These are phyloP conservation scores for Colletotrichum sp. DNA, from an alignment of 2,329 filamentous ascomycete species.

Conservation along the genomic window DNA sequence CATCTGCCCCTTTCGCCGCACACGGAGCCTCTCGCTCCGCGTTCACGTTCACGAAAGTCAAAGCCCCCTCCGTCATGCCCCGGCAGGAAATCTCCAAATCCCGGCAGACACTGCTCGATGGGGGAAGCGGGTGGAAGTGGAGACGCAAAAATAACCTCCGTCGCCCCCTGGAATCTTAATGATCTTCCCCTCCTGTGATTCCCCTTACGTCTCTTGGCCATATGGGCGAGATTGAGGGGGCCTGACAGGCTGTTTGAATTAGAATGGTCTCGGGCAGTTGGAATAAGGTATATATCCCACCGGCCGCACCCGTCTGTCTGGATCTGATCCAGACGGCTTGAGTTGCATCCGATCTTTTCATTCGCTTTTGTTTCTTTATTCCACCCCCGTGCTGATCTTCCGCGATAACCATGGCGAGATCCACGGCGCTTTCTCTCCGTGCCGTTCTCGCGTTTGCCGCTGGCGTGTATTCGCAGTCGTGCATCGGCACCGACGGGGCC, in stretches of 20 bases:
- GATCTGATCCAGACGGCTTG: background rate
- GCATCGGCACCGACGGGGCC: conserved; percentile 14
- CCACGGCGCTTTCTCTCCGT: conserved; percentile 1
- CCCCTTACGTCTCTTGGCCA: background rate
- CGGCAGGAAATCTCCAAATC: background rate
- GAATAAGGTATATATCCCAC: background rate
- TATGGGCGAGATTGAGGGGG: background rate
- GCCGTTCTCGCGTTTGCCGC: conserved; percentile 9
- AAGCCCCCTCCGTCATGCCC: background rate
- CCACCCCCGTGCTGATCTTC: background rate
- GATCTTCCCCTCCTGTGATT: background rate
- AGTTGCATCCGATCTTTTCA: background rate
- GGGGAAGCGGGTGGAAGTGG: background rate
- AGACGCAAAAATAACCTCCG: conserved; percentile 3
- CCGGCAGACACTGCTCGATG: background rate
- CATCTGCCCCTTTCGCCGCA: background rate
- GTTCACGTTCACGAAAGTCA: background rate
- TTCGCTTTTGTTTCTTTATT: background rate
- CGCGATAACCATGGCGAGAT: conserved; percentile 5
- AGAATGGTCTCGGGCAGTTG: background rate
- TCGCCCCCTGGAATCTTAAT: background rate
- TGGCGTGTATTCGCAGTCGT: conserved; percentile 9
- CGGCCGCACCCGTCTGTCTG: background rate
- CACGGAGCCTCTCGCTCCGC: conserved; percentile 10
- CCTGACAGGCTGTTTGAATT: background rate